Base-by-base conservation (phyloP, 208 protist species). In the Giardia duodenalis region DNA sequence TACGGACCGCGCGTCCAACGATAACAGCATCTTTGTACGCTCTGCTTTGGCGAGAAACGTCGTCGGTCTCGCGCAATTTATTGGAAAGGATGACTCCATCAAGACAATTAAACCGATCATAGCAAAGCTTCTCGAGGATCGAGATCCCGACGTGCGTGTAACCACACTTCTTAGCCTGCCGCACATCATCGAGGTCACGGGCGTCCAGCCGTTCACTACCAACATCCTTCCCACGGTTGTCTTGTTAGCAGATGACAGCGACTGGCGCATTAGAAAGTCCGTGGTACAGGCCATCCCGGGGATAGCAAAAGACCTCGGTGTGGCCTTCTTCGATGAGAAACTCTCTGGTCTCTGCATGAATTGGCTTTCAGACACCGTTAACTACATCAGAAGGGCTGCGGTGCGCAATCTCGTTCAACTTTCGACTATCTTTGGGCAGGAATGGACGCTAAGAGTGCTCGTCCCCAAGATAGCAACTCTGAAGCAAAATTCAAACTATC, bases 71-170 rank as follows among this genome's bases (percentile, higher is more conserved):
- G 4, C 86, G 19, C 86, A 89, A 44, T 4, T 89, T 42, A 4
- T 89, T 89, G 4, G 19, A 3, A 89, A 89, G 86, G 86, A 89
- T 3, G 19, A 89, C 19, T 45, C 42, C 39, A 89, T 89, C 86
- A 91, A 91, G 4, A n/a, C 44, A 4, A 30, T 91, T 4, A 2
- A 47, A 1, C 44, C 88, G 2, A 47, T 91, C 44, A 48, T 91
- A 0, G n/a, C 47, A 0, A 91, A 91, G 46, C 88, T 47, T 4
- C 44, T 91, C 2, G 88, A 91, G 2, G 88, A 91, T n/a, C n/a
- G 45, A n/a, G 88, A 91, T n/a, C 42, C 88, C 1, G 44, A 91
- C 0, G 88, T 91, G 10, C 88, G 88, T 91, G 88, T 91, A 1
- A 47, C 44, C n/a, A 2, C 45, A 0, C 44, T 91, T 2, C n/a